phyloP scores from a whole-genome alignment of 352 stramenopile species.

The Phytophthora macrochlamydospora region DNA sequence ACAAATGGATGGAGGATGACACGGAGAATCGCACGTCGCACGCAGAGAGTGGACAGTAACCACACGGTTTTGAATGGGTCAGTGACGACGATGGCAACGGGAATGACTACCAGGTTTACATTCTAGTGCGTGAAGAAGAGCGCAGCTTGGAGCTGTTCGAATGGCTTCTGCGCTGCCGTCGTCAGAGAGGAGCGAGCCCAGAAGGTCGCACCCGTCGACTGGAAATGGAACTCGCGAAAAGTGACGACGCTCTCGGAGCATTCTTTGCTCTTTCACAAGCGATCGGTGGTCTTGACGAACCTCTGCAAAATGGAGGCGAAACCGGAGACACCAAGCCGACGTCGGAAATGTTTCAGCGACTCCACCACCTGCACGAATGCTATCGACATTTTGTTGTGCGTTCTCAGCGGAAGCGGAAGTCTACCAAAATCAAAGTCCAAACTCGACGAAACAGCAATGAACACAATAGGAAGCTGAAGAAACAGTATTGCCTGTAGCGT shows the following conservation, averaged over 20 bases:
- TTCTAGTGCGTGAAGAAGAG: conserved; percentile 59
- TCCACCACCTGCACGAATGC: conserved; percentile 63
- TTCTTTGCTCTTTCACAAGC: conserved; percentile 45
- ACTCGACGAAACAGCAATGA: too few relatives aligned
- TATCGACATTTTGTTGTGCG: conserved; percentile 48
- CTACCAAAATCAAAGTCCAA: not conserved
- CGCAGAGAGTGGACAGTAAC: conserved; percentile 6
- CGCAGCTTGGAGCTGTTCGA: conserved; percentile 54
- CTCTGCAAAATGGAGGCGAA: not conserved
- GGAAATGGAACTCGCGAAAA: conserved; percentile 51
- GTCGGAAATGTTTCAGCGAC: conserved; percentile 30
- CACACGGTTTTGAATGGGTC: not conserved
- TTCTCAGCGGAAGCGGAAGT: conserved; percentile 47
- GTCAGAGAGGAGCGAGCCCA: conserved; percentile 10
- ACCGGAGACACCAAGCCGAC: not conserved
- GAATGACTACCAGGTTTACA: conserved; percentile 33
- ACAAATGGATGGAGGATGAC: conserved; percentile 50
- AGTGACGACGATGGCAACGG: conserved; percentile 22
- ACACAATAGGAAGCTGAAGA: too few relatives aligned
- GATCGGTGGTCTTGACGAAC: not conserved
- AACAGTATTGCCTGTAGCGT: too few relatives aligned
- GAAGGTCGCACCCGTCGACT: conserved; percentile 33
- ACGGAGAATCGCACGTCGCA: conserved; percentile 13
- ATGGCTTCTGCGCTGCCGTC: conserved; percentile 39
- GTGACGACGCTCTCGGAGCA: conserved; percentile 41